These are phyloP conservation scores for Coniochaeta sp. DNA, from an alignment of 2,329 filamentous ascomycete species.

Conservation along the genomic window DNA sequence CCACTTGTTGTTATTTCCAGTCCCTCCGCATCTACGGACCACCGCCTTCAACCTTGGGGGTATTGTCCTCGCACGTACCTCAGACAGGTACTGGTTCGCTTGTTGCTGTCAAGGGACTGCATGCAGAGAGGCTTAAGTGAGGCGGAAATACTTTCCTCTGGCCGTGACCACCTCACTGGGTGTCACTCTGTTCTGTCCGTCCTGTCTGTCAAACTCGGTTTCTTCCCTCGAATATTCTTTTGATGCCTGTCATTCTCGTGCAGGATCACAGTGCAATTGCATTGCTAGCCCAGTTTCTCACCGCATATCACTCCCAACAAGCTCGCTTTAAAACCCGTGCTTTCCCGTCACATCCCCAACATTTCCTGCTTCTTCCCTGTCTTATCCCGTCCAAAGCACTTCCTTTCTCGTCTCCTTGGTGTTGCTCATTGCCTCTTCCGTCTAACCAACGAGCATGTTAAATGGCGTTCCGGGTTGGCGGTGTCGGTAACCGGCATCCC, in stretches of 20 bases:
- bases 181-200: neutral
- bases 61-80: neutral
- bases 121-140: neutral
- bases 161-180: neutral
- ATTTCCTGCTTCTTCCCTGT: neutral
- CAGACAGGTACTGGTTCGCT: neutral
- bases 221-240: no score
- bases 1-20: neutral
- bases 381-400: neutral
- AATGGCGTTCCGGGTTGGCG: constrained; percentile 18
- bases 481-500: constrained; percentile 14
- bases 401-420: neutral
- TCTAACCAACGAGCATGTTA: constrained; percentile 18
- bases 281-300: neutral
- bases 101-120: neutral
- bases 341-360: neutral
- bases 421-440: neutral
- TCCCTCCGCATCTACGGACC: no score
- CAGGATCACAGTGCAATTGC: neutral
- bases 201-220: neutral
- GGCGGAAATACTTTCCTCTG: neutral
- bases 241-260: neutral
- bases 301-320: neutral
- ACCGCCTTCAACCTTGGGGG: neutral
- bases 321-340: neutral